Evolutionary conservation across 371 early-diverging fungal genomes (phyloP), one percentile per base, ranked within the genome.

Genomic region (Syncephalastrum monosporum): DNA sequence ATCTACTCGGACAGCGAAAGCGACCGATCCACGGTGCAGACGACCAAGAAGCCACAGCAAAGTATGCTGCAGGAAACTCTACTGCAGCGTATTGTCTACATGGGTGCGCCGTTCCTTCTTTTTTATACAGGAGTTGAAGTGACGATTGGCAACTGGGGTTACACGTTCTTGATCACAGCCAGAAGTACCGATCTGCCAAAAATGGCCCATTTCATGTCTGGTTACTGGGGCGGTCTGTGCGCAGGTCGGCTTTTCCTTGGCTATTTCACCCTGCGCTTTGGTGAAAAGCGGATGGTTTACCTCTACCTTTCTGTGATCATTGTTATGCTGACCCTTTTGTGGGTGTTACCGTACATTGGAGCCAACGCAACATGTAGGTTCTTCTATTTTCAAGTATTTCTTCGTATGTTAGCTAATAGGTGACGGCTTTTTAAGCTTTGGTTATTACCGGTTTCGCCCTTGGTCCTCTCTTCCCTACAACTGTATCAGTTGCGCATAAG

Each of bases 401-500:
- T 17, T 49, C 23, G 29, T 44, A 7, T 21, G 41, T 12, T 6
- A 14, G 16, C 57, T 8, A 1, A 41, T 14, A 12, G 1, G 17
- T 38, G 25, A 25, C 12, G 0, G 2, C 7, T 27, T 23, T 13
- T 15, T 3, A 17, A 61, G 63, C 63, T 8, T 46, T 68, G 10
- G 59, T 66, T 17, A 29, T 70, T 5, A 50, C 58, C 1, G 70
- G 70, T 16, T 45, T 60, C 21, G 38, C 57, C 4, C 50, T 69
- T n/a, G 69, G 66, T 2, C 70, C 70, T 14, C 33, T 70, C 12
- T 70, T 65, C 33, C 70, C 70, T 3, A 65, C 70, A 1, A 66
- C 66, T 16, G 50, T 69, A 10, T 49, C 69, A 17, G 47, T 69
- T 15, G 59, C 63, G 1, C 56, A 55, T 10, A 38, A 65, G 24